phyloP scores from a whole-genome alignment of 1,284 basidiomycete species.

The Mrakiaceae sp. region DNA sequence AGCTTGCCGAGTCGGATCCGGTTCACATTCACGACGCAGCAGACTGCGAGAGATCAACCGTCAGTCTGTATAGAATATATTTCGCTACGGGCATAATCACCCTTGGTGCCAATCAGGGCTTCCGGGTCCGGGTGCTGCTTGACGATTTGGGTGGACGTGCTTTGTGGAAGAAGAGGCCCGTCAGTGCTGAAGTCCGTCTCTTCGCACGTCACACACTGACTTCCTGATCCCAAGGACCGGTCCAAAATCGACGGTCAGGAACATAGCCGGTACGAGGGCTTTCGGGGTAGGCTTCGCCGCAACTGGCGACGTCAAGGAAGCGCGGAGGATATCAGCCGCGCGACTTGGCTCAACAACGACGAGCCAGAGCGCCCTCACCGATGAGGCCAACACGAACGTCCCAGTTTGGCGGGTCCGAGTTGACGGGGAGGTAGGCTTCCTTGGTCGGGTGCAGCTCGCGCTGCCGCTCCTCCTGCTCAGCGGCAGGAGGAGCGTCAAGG shows the following conservation, averaged over 20 bases:
- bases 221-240: constrained; percentile 5
- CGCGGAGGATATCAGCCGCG: too few relatives aligned
- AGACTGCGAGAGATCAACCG: neutral
- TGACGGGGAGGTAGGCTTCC: constrained; percentile 9
- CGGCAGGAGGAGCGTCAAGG: too few relatives aligned
- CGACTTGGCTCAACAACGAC: neutral
- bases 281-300: constrained; percentile 4
- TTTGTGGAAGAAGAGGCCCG: too few relatives aligned
- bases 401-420: neutral
- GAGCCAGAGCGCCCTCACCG: neutral
- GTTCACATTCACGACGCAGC: constrained; percentile 9
- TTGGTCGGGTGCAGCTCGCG: constrained; percentile 5
- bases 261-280: constrained; percentile 12
- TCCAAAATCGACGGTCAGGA: constrained; percentile 15
- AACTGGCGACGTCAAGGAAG: too few relatives aligned
- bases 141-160: constrained; percentile 10
- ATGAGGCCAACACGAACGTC: neutral
- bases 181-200: too few relatives aligned
- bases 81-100: too few relatives aligned
- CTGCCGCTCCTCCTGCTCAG: neutral
- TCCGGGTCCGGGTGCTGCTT: constrained; percentile 5
- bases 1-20: constrained; percentile 8
- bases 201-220: neutral
- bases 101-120: constrained; percentile 7
- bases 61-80: too few relatives aligned